phyloP scores from a whole-genome alignment of 1,139 yeast genomes.

The Meyerozyma guilliermondii region DNA sequence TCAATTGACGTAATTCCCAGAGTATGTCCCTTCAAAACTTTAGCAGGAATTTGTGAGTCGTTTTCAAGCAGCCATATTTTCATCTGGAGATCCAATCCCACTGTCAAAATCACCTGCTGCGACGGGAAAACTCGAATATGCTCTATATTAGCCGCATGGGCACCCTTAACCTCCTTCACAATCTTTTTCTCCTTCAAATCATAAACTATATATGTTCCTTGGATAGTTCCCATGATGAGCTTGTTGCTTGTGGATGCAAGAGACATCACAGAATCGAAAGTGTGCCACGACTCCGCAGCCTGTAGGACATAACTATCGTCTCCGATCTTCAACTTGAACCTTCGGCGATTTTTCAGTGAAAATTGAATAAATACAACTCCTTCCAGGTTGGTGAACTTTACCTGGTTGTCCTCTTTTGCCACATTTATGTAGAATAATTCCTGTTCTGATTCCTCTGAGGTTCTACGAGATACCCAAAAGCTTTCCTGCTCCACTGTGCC shows the following conservation, averaged over 20 bases:
- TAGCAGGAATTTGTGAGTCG: slow-evolving; percentile 40
- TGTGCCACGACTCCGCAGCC: not conserved
- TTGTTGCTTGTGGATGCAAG: not conserved
- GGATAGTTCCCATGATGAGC: slow-evolving; percentile 31
- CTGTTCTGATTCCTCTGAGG: slow-evolving; percentile 21
- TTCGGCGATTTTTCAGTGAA: not conserved
- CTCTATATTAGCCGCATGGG: slow-evolving; percentile 44
- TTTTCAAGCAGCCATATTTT: slow-evolving; percentile 47
- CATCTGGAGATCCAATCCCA: slow-evolving; percentile 51
- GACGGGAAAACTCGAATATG: slow-evolving; percentile 49
- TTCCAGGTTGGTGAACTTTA: slow-evolving; percentile 6
- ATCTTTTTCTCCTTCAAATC: slow-evolving; percentile 7
- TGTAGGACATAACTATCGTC: not conserved
- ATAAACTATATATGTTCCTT: slow-evolving; percentile 31
- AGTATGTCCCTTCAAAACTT: slow-evolving; percentile 46
- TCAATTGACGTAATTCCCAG: slow-evolving; percentile 40
- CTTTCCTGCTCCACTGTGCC: slow-evolving; percentile 17
- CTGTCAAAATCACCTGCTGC: slow-evolving; percentile 49
- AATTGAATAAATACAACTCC: not conserved
- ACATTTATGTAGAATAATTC: slow-evolving; percentile 14
- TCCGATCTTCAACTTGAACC: slow-evolving; percentile 5
- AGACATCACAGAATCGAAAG: not conserved
- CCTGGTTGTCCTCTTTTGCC: slow-evolving; percentile 3
- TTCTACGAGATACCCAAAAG: slow-evolving; percentile 38
- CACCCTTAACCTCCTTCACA: slow-evolving; percentile 16